Percentiles rank a stretch among this genome's conserved stretches.
phyloP scores from a whole-genome alignment of 768 basidiomycete genomes.

The Rhodotorula babjevae region DNA sequence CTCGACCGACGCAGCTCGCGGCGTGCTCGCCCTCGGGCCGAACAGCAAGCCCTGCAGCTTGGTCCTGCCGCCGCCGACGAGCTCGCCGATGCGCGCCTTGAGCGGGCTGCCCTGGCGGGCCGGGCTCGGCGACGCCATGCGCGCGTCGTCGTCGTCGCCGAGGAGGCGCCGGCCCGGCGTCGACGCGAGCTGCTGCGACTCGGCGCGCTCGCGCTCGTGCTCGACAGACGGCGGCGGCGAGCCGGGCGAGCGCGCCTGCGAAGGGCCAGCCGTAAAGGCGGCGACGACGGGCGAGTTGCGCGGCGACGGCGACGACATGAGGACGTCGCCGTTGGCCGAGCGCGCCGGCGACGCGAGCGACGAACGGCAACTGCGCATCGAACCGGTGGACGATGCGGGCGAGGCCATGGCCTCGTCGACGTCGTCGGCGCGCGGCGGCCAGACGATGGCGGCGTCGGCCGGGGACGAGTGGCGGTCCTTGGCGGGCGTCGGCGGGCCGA shows the following conservation, averaged over 20 bases:
- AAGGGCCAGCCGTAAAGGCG: neutral
- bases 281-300: neutral
- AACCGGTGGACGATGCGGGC: neutral
- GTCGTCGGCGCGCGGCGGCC: too few species aligned
- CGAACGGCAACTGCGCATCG: neutral
- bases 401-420: conserved; percentile 15
- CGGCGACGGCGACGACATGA: conserved; percentile 21
- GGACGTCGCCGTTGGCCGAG: conserved; percentile 6
- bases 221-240: too few species aligned
- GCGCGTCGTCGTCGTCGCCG: neutral
- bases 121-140: conserved; percentile 2
- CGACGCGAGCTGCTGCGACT: neutral
- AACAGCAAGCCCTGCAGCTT: conserved; percentile 11
- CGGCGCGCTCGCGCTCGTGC: neutral
- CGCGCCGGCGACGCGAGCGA: conserved; percentile 8
- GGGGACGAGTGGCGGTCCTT: neutral
- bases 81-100: neutral
- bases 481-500: conserved; percentile 1
- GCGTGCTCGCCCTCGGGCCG: neutral
- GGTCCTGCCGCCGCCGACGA: neutral
- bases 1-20: neutral
- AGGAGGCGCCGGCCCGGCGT: neutral
- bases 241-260: neutral
- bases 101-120: neutral
- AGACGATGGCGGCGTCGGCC: too few species aligned